phyloP scores from a whole-genome alignment of 169 alveolate genomes.

The Eimeria praecox region DNA sequence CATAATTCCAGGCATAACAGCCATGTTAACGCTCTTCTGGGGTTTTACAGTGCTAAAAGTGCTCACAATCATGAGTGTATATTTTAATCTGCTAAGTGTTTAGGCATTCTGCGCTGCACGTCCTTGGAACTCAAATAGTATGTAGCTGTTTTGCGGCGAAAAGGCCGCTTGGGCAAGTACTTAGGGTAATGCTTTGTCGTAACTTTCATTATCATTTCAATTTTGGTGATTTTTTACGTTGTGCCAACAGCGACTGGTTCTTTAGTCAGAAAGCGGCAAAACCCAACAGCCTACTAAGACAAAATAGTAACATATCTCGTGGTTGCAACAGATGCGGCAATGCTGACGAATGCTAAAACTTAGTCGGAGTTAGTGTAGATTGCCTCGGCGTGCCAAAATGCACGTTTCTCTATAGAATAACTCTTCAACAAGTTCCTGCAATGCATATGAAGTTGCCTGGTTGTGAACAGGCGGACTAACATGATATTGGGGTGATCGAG shows the following conservation, averaged over 20 bases:
- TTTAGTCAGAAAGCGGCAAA: not conserved
- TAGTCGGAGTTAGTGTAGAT: not conserved
- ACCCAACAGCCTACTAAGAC: not conserved
- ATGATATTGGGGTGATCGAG: constrained; percentile 86
- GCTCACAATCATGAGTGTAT: too few relatives aligned
- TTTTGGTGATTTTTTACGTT: not conserved
- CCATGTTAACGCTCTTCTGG: not conserved
- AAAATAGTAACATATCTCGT: not conserved
- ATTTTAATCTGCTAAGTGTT: too few relatives aligned
- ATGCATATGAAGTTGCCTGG: not conserved
- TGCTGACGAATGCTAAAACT: not conserved
- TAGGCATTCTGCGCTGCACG: not conserved
- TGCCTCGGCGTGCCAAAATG: not conserved
- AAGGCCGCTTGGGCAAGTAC: not conserved
- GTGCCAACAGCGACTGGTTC: not conserved
- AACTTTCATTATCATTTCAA: not conserved
- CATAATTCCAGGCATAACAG: not conserved
- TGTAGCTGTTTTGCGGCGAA: not conserved
- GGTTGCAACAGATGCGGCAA: not conserved
- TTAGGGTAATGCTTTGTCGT: not conserved
- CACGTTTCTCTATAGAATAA: not conserved
- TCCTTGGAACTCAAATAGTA: not conserved
- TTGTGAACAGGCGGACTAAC: constrained; percentile 29
- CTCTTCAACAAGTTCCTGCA: not conserved
- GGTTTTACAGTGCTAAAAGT: too few relatives aligned